A percentile compares a stretch with the other conserved stretches of the same genome.
Evolutionary conservation across 1,284 basidiomycete genomes (phyloP).

Genomic region (Pyrrhoderma lamaoense): DNA sequence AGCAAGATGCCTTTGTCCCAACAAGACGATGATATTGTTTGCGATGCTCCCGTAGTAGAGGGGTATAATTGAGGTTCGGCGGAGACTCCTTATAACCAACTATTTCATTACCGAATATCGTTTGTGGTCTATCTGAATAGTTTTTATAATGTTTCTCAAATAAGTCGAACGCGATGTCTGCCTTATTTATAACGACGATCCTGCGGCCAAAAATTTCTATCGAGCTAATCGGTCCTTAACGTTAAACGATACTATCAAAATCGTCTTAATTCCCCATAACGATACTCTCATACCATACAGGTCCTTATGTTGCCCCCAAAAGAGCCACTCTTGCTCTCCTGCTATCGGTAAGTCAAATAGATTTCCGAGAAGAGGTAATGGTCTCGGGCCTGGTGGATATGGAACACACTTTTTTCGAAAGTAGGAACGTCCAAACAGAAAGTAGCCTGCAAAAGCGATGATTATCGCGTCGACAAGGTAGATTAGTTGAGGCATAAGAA

Average conservation of each 20-base stretch:
- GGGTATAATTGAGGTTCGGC: slow-evolving; percentile 3
- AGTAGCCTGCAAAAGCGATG: too few relatives aligned
- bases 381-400: slow-evolving; percentile 10
- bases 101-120: slow-evolving; percentile 17
- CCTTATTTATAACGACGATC: slow-evolving; percentile 36
- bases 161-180: slow-evolving; percentile 36
- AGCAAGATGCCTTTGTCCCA: slow-evolving; percentile 9
- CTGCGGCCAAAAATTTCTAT: slow-evolving; percentile 35
- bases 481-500: too few relatives aligned
- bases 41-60: slow-evolving; percentile 9
- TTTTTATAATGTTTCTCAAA: slow-evolving; percentile 40
- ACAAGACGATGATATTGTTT: slow-evolving; percentile 10
- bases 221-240: slow-evolving; percentile 22
- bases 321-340: slow-evolving; percentile 17
- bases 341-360: slow-evolving; percentile 14
- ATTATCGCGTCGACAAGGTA: too few relatives aligned
- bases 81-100: slow-evolving; percentile 10
- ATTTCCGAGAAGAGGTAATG: slow-evolving; percentile 17
- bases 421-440: too few relatives aligned
- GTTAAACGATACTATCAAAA: too few relatives aligned
- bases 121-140: slow-evolving; percentile 39
- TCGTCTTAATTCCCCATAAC: too few relatives aligned
- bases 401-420: slow-evolving; percentile 1
- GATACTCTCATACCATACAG: slow-evolving; percentile 16
- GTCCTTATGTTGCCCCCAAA: slow-evolving; percentile 15